Percentiles rank a stretch among this genome's conserved stretches.
Evolutionary conservation across 805 yeast genomes (phyloP).

Genomic region (Metschnikowia reukaufii): DNA sequence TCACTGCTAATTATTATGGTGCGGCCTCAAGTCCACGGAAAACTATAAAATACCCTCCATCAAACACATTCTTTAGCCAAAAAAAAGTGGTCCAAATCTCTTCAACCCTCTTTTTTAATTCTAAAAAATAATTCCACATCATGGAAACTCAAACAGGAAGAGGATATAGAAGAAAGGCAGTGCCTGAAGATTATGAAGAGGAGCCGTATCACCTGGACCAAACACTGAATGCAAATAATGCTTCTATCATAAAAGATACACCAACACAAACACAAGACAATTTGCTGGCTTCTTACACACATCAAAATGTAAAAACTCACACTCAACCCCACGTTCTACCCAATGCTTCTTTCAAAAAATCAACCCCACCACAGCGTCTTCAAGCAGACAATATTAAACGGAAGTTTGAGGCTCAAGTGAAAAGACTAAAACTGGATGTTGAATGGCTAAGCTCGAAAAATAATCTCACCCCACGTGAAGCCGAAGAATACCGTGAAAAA

Average conservation of each 20-base stretch:
- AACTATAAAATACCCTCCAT: too few relatives aligned
- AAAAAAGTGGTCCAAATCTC: too few relatives aligned
- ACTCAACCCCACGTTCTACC: not conserved
- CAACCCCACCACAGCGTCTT: not conserved
- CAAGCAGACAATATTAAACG: not conserved
- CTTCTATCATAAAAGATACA: not conserved
- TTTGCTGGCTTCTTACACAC: not conserved
- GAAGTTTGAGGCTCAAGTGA: conserved; percentile 11
- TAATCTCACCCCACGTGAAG: conserved; percentile 18
- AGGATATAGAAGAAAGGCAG: conserved; percentile 7
- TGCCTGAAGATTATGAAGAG: conserved; percentile 6
- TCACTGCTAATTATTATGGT: too few relatives aligned
- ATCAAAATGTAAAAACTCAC: not conserved
- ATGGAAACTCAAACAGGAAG: conserved; percentile 3
- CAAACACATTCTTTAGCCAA: too few relatives aligned
- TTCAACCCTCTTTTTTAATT: not conserved
- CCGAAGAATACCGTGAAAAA: conserved; percentile 14
- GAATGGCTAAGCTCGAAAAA: not conserved
- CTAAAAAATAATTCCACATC: not conserved
- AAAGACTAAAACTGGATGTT: conserved; percentile 1
- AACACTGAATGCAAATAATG: not conserved
- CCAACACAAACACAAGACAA: not conserved
- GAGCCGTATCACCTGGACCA: not conserved
- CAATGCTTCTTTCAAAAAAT: not conserved
- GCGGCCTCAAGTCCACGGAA: too few relatives aligned